A percentile compares a stretch with the other conserved stretches of the same genome.
These are phyloP conservation scores for Tremella mesenterica DNA, from an alignment of 768 basidiomycete species.

Conservation along the genomic window DNA sequence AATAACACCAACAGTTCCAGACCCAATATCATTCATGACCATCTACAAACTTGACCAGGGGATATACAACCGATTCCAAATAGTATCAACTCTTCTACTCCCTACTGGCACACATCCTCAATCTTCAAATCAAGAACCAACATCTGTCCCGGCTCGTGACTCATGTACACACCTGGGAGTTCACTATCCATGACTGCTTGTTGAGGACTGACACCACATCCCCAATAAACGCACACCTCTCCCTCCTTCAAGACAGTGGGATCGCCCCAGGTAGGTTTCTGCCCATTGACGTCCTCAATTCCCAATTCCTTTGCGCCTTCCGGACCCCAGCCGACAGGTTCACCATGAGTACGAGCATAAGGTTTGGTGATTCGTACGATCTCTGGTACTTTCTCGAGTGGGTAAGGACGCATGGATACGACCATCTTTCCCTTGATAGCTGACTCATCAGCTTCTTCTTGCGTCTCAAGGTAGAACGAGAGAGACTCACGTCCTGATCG, in stretches of 20 bases:
- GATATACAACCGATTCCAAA: no score
- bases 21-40: no score
- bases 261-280: conserved; percentile 28
- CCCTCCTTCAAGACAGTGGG: conserved; percentile 20
- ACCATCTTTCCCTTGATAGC: conserved; percentile 31
- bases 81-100: no score
- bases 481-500: conserved; percentile 15
- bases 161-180: conserved; percentile 15
- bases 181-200: conserved; percentile 21
- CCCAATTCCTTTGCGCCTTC: conserved; percentile 22
- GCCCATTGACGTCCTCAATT: conserved; percentile 10
- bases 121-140: conserved; percentile 22
- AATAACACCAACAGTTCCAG: no score
- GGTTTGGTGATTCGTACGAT: conserved; percentile 20
- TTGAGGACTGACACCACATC: conserved; percentile 36
- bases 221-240: conserved; percentile 39
- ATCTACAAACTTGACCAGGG: no score
- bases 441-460: neutral
- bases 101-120: conserved; percentile 15
- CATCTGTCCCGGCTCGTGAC: conserved; percentile 33
- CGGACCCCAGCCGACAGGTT: conserved; percentile 30
- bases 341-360: conserved; percentile 29
- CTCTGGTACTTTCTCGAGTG: neutral
- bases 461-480: neutral
- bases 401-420: conserved; percentile 40